Evolutionary conservation across 2,329 filamentous ascomycete genomes (phyloP), one percentile per base, ranked within the genome.

Genomic region (Beauveria asiatica): DNA sequence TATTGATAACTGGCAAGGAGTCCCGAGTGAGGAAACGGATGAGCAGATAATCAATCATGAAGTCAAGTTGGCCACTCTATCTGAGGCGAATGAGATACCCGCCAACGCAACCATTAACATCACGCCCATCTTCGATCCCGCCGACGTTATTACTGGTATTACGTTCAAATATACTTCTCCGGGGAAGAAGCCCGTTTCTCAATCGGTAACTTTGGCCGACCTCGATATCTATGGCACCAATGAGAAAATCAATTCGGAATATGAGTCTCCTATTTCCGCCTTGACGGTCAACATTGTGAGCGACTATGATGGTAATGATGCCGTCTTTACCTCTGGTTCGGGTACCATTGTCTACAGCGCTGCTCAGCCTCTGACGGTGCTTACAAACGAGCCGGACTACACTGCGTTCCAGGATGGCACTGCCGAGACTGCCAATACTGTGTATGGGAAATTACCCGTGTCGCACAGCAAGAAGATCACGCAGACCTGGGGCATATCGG

Each of bases 241-340:
- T 10, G 17, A 45, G 9, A 19, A 45, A 2, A 45, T 45, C 19
- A 73, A 70, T 5, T 69, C 76, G 65, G 41, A n/a, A 5, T 54
- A 54, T 10, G 51, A 54, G 21, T 42, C 51, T 16, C 51, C 51
- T 5, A 54, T 54, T 8, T 30, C 51, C 16, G 51, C 51, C 11
- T 7, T 54, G 16, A 54, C 51, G 23, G 7, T 54, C 19, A 54
- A 54, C 41, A 54, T 54, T 39, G 51, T 54, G 17, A 33, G 16
- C 16, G 51, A 54, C 51, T 54, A 39, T 9, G 6, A 54, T 17
- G 51, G 27, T 4, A 54, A 54, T 9, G 17, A 54, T 27, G 51
- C 16, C 51, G 19, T 17, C 51, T 39, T 54, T 39, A 54, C 51
- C 16, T 54, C 51, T 1, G 51, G 51, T 2, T 54, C 33, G 19